phyloP scores from a whole-genome alignment of 2,329 filamentous ascomycete genomes.

The Pseudogymnoascus sp. region DNA sequence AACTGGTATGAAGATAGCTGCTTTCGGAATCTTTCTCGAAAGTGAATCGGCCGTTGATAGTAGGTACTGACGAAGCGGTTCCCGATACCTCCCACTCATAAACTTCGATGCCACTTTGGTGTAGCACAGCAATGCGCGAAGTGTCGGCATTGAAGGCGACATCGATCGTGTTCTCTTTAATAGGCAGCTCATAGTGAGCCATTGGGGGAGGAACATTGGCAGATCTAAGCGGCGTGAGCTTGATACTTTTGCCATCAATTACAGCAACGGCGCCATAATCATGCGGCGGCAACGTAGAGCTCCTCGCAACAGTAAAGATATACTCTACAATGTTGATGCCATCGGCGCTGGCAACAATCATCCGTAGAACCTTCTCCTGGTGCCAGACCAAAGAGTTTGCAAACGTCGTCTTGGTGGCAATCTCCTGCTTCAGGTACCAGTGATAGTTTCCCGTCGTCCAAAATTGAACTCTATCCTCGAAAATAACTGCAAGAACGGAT shows the following conservation, averaged over 20 bases:
- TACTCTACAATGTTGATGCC: conserved; percentile 57
- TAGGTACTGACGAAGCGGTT: conserved; percentile 41
- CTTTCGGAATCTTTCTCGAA: conserved; percentile 29
- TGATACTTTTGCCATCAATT: conserved; percentile 72
- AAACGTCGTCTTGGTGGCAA: conserved; percentile 37
- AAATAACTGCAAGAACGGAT: conserved; percentile 75
- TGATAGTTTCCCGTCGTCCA: conserved; percentile 99
- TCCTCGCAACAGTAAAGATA: conserved; percentile 59
- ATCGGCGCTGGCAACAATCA: conserved; percentile 47
- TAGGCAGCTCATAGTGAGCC: conserved; percentile 66
- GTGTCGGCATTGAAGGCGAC: conserved; percentile 64
- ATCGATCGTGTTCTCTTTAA: conserved; percentile 61
- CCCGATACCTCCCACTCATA: conserved; percentile 61
- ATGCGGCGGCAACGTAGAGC: conserved; percentile 61
- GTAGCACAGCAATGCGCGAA: conserved; percentile 63
- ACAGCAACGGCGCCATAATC: conserved; percentile 77
- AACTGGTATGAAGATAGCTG: neutral
- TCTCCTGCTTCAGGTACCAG: conserved; percentile 94
- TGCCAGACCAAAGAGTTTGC: conserved; percentile 57
- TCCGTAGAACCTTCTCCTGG: conserved; percentile 69
- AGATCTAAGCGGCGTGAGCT: conserved; percentile 75
- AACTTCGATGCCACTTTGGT: conserved; percentile 57
- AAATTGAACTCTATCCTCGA: conserved; percentile 70
- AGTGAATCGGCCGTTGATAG: conserved; percentile 33
- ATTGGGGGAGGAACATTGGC: conserved; percentile 91